Percentiles rank a stretch among this genome's conserved stretches.
These are phyloP conservation scores for Streptanthus diversifolius DNA, from an alignment of 345 rosid species.

Conservation along the genomic window DNA sequence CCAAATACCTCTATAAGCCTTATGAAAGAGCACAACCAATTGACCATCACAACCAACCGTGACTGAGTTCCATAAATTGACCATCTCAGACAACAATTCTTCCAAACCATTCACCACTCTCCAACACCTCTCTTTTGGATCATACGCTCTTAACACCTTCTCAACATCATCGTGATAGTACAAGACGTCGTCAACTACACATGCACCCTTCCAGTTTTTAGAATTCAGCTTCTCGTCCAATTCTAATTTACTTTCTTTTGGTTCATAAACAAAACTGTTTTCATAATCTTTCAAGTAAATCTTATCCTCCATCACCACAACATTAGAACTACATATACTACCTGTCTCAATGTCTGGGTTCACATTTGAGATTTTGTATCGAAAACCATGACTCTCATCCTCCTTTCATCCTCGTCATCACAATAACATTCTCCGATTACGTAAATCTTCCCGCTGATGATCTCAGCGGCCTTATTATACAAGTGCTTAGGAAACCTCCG, in stretches of 20 bases:
- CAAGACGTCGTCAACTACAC: not conserved
- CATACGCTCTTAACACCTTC: not conserved
- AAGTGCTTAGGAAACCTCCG: not conserved
- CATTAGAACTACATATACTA: accelerated
- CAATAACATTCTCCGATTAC: not conserved
- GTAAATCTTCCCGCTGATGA: not conserved
- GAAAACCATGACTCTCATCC: not conserved
- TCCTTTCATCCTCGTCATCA: no score
- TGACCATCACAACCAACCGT: not conserved
- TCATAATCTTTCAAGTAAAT: not conserved
- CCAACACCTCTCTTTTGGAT: not conserved
- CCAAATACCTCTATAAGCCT: no score
- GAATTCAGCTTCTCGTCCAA: not conserved
- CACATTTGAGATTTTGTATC: not conserved
- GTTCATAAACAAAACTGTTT: not conserved
- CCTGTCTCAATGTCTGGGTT: not conserved
- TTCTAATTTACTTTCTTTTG: not conserved
- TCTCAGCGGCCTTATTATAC: not conserved
- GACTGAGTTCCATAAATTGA: not conserved
- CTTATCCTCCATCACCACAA: not conserved
- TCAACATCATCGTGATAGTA: not conserved
- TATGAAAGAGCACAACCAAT: not conserved
- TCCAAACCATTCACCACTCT: not conserved
- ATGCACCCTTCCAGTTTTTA: not conserved
- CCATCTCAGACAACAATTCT: not conserved